Evolutionary conservation across 768 basidiomycete species (phyloP), one percentile per base, ranked within the genome.

Genomic region (Russula brevipes): DNA sequence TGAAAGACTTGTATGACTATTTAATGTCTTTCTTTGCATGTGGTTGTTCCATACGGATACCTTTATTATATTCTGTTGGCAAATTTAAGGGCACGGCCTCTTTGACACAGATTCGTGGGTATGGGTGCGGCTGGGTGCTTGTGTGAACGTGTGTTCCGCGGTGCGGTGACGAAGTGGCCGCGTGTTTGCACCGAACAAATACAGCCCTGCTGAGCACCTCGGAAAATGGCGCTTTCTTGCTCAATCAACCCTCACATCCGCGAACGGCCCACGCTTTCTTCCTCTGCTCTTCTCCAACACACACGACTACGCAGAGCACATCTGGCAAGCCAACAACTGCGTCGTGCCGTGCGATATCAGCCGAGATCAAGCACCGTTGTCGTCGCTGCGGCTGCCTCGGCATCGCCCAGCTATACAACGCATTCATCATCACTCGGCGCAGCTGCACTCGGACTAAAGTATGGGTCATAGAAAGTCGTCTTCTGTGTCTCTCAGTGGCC

Each of bases 341-440:
- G 64, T 66, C 73, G 76, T 87, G 87, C 84, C 79, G 80, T 85
- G 74, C 73, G 72, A 80, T 77, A 90, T 85, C 80, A 76, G 75
- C 55, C 66, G 80, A 89, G 87, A 87, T 87, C 85, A 75, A 61
- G 59, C 39, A n/a, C 50, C 6, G 63, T 64, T 50, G 44, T 24
- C 38, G 30, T 41, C 35, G 51, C 44, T 14, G 52, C 61, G 12
- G 30, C 39, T 17, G 51, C 36, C 4, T 19, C 44, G 46, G 52
- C 52, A n/a, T 39, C 11, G 12, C 52, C 51, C 56, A 33, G 49
- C 33, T 47, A 2, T 30, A 47, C 31, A 35, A 39, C 52, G 19
- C 19, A 54, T 47, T 36, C 19, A 3, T 46, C 52, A 47, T 31
- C 16, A 41, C 46, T 42, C 33, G 6, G 30, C 19, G 39, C 44